Evolutionary conservation across 2,329 filamentous ascomycete genomes (phyloP), one percentile per base, ranked within the genome.

Genomic region (Xylogone sp.): DNA sequence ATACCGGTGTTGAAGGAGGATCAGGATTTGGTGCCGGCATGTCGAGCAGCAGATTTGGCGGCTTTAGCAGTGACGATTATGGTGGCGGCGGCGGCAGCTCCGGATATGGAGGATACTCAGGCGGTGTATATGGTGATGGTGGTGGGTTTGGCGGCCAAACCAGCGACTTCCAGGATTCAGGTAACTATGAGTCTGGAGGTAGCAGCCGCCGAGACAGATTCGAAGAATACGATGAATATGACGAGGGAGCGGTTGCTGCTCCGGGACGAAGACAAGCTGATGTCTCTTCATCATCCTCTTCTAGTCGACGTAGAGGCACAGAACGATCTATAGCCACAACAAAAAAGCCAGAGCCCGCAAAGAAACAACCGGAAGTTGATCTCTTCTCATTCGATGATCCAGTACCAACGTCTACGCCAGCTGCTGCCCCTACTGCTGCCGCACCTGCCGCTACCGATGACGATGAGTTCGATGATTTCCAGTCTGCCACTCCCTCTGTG

Each of bases 201-300:
- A 76, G n/a, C n/a, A n/a, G 75, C 61, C 75, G 85, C 52, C 75
- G 78, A 50, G 91, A 95, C 58, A 82, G 86, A 58, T 99, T 97
- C 61, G 93, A 97, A 61, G 94, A 97, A 70, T 99, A 99, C 64
- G 92, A 99, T 66, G 94, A 99, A 70, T 93, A 87, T 63, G 93
- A 97, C 51, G 94, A 96, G 63, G 90, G 79, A 42, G 76, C 78
- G 46, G 72, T 71, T 46, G 68, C 76, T 48, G 62, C 82, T 76
- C 65, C 72, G 76, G 57, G 68, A 70, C 53, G 62, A 51, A 62
- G 59, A 54, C 61, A 62, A 45, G 54, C 57, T 9, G 60, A 65
- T 50, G 42, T 56, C 20, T 52, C 63, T 21, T 45, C 58, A 29
- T 60, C n/a, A n/a, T n/a, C n/a, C n/a, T n/a, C 62, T 43, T 49